Evolutionary conservation across 2,329 filamentous ascomycete species (phyloP).

Genomic region (Penicillium sp.): DNA sequence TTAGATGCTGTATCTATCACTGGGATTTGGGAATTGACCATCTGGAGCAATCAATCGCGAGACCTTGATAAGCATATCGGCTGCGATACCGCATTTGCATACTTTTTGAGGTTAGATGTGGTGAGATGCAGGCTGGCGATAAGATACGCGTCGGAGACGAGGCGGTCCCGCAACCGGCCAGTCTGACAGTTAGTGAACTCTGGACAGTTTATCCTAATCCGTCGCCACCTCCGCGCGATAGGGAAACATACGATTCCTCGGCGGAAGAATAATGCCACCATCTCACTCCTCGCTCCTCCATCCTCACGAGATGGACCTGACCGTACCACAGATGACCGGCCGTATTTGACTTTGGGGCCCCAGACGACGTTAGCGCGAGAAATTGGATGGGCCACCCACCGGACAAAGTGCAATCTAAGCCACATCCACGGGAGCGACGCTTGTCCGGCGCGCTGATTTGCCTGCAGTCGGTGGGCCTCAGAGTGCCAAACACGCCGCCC

Average conservation of each 20-base stretch:
- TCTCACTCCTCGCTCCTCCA: too few species aligned
- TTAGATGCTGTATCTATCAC: not conserved
- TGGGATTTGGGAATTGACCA: not conserved
- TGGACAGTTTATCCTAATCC: not conserved
- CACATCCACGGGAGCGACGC: not conserved
- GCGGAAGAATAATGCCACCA: not conserved
- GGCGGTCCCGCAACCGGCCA: not conserved
- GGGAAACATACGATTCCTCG: not conserved
- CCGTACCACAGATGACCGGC: not conserved
- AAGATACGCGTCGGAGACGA: not conserved
- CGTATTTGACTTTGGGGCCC: not conserved
- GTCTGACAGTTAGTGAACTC: not conserved
- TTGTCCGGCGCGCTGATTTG: not conserved
- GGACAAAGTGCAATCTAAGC: not conserved
- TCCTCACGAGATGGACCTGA: too few species aligned
- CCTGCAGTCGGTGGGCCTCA: not conserved
- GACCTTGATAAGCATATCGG: not conserved
- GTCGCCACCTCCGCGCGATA: not conserved
- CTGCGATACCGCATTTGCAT: not conserved
- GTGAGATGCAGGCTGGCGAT: not conserved
- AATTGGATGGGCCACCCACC: not conserved
- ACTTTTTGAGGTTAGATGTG: not conserved
- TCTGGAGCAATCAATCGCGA: not conserved
- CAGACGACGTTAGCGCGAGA: not conserved
- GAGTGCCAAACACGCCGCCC: constrained; percentile 1